These are phyloP conservation scores for Melastoma malabathricum DNA, from an alignment of 345 rosid species.

Conservation along the genomic window DNA sequence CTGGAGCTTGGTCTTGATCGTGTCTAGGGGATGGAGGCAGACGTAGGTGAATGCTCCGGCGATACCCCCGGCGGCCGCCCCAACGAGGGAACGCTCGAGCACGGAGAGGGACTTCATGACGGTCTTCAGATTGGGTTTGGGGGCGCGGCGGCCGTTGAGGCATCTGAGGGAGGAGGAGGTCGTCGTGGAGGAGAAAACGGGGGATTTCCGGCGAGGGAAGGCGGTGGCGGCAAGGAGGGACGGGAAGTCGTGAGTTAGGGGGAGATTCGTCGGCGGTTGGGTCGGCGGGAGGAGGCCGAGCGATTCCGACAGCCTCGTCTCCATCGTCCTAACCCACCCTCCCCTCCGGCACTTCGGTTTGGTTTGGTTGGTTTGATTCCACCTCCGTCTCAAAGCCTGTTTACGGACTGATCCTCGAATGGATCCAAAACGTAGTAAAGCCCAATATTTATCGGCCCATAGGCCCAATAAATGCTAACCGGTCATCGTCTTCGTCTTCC, in stretches of 20 bases:
- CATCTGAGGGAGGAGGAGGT: neutral
- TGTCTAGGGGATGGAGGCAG: slow-evolving; percentile 72
- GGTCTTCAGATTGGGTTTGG: no score
- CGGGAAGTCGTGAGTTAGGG: slow-evolving; percentile 6
- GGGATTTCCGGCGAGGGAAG: slow-evolving; percentile 9
- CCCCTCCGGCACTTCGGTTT: neutral
- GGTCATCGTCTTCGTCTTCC: no score
- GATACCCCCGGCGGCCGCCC: slow-evolving; percentile 76
- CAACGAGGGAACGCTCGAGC: slow-evolving; percentile 67
- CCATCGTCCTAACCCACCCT: neutral
- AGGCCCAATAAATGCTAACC: no score
- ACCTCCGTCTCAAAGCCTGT: neutral
- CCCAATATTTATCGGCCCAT: no score
- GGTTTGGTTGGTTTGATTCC: neutral
- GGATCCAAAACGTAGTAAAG: no score
- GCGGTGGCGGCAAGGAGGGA: slow-evolving; percentile 2
- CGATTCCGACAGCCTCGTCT: slow-evolving; percentile 3
- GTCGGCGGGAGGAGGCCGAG: slow-evolving; percentile 13
- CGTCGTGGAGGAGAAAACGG: slow-evolving; percentile 2
- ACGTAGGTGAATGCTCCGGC: slow-evolving; percentile 92
- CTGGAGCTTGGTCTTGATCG: slow-evolving; percentile 84
- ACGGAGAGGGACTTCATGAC: slow-evolving; percentile 52
- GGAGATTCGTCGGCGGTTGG: slow-evolving; percentile 29
- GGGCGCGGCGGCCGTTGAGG: neutral
- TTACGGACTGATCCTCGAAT: no score